Percentiles rank a stretch among this genome's conserved stretches.
These are phyloP conservation scores for Firmiana major DNA, from an alignment of 345 rosid genomes.

Conservation along the genomic window DNA sequence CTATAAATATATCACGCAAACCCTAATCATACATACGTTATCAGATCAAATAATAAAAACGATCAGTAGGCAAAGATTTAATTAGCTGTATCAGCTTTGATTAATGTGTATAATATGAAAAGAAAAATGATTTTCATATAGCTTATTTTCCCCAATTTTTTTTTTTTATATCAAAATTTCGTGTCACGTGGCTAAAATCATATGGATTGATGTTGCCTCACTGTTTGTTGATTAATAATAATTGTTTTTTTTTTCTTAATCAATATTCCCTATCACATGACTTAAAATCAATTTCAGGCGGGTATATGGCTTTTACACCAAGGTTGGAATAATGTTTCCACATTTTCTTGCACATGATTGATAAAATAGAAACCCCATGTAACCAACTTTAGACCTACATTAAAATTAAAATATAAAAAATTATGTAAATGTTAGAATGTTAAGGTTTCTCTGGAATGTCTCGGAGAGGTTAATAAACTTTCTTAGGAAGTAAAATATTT, in stretches of 20 bases:
- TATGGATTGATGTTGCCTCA: conserved; percentile 1
- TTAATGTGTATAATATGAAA: not conserved
- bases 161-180: not conserved
- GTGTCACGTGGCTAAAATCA: not conserved
- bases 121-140: not conserved
- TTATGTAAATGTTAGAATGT: not conserved
- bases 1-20: not conserved
- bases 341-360: not conserved
- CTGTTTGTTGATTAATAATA: not conserved
- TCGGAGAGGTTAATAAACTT: not conserved
- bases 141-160: not conserved
- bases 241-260: not conserved
- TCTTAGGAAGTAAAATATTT: not conserved
- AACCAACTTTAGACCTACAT: not conserved
- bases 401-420: not conserved
- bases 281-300: not conserved
- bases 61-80: not conserved
- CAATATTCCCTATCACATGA: not conserved
- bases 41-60: not conserved
- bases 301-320: not conserved
- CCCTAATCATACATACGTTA: not conserved
- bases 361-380: not conserved
- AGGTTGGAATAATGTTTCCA: not conserved
- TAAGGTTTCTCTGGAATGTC: not conserved
- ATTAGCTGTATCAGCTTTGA: not conserved